Base-by-base conservation (phyloP, 2,329 filamentous ascomycete genomes). In the Phialophora expanda region DNA sequence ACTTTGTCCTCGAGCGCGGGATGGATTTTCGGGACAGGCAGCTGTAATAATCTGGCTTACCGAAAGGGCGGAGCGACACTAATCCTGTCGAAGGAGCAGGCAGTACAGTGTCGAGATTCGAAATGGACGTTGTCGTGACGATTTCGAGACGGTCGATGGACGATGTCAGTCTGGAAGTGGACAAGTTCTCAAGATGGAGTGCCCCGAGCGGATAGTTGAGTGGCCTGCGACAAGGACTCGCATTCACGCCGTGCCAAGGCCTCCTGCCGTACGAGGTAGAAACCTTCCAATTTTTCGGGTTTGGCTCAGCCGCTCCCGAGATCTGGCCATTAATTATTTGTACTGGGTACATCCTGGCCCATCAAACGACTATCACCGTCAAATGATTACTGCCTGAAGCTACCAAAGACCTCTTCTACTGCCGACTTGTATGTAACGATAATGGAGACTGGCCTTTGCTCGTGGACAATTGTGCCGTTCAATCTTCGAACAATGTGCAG, bases 1-100 rank as follows among this genome's bases (percentile, higher is more conserved):
- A 72, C 69, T 68, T 72, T 72, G 70, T 72, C 70, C 70, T 72
- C 59, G 69, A 56, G 61, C 28, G 48, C 50, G 51, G 30, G 58
- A 53, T 51, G 46, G 58, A 53, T 61, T 61, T 61, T 46, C 7
- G 55, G 55, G 51, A 9, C 64, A 71, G 71, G 71, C 71, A 71
- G 66, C 61, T 65, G 56, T 44, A 59, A 67, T 70, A 65, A 48
- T 65, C 50, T 59, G 55, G 65, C 71, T 70, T 72, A 72, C 71
- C 69, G 53, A 62, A 61, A 54, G 51, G 56, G 50, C 53, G 20
- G 51, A 66, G 38, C 32, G 63, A 66, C 64, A 62, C 67, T 65
- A 65, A 62, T 63, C 62, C 57, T 59, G 56, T 62, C 32, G 50
- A 48, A 57, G 59, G 59, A 46, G 53, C 57, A 66, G 58, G 59